These are phyloP conservation scores for Collybia nuda DNA, from an alignment of 768 basidiomycete species.

Conservation along the genomic window DNA sequence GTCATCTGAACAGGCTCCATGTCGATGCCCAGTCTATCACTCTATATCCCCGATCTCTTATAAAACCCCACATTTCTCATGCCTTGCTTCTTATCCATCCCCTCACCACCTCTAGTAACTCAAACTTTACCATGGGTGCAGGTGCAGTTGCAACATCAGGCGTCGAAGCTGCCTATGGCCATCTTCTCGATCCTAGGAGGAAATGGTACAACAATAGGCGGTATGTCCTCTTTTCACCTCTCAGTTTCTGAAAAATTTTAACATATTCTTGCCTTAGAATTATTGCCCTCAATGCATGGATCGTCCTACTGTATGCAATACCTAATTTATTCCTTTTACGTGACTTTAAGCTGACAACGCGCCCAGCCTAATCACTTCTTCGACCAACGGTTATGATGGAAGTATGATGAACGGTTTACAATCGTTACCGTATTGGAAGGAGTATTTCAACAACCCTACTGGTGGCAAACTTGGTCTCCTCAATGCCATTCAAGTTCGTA, in stretches of 20 bases:
- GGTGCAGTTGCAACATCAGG: conserved; percentile 42
- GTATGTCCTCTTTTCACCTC: conserved; percentile 24
- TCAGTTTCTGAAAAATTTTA: neutral
- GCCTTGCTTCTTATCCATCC: conserved; percentile 27
- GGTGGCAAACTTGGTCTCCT: conserved; percentile 63
- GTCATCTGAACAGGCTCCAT: conserved; percentile 31
- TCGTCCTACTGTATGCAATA: conserved; percentile 55
- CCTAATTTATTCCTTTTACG: neutral
- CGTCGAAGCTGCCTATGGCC: conserved; percentile 38
- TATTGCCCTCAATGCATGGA: conserved; percentile 68
- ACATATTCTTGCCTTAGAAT: conserved; percentile 34
- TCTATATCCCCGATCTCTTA: conserved; percentile 17
- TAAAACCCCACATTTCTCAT: conserved; percentile 29
- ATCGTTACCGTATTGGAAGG: conserved; percentile 60
- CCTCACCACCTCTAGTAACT: conserved; percentile 20
- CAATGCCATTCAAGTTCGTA: conserved; percentile 69
- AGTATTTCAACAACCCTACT: conserved; percentile 58
- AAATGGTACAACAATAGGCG: conserved; percentile 80
- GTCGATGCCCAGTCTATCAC: conserved; percentile 10
- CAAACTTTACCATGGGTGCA: conserved; percentile 49
- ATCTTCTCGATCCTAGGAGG: conserved; percentile 62
- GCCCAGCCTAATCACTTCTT: conserved; percentile 68
- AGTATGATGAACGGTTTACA: conserved; percentile 84
- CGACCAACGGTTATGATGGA: conserved; percentile 75
- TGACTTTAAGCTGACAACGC: neutral